These are phyloP conservation scores for Hermanozyma aechmeae DNA, from an alignment of 805 yeast species.

Conservation along the genomic window DNA sequence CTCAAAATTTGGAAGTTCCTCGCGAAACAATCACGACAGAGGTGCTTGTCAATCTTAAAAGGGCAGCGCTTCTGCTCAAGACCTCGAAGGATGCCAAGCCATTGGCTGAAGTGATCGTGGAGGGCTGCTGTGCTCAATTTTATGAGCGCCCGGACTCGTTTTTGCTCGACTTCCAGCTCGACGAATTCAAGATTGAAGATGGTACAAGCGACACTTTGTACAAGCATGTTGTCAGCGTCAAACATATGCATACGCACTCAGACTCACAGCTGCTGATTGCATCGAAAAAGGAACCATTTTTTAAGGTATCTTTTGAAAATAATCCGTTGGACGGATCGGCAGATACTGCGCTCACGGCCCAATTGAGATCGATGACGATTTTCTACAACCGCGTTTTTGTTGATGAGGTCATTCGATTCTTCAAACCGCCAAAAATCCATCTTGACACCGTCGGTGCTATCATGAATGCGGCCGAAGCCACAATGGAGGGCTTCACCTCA, in stretches of 20 bases:
- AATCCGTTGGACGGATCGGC: constrained; percentile 82
- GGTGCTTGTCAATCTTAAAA: constrained; percentile 55
- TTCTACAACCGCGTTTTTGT: constrained; percentile 81
- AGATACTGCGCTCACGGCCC: constrained; percentile 66
- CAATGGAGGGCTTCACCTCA: constrained; percentile 81
- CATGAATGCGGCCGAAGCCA: constrained; percentile 89
- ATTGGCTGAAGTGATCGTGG: constrained; percentile 73
- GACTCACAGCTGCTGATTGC: constrained; percentile 10
- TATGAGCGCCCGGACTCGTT: constrained; percentile 75
- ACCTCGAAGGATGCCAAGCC: constrained; percentile 32
- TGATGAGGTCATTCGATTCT: constrained; percentile 65
- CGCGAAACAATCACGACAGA: constrained; percentile 63
- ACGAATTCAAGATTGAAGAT: constrained; percentile 81
- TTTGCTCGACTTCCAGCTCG: constrained; percentile 59
- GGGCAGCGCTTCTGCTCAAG: constrained; percentile 65
- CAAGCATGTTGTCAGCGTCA: constrained; percentile 81
- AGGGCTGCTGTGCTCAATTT: constrained; percentile 68
- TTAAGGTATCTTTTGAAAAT: constrained; percentile 71
- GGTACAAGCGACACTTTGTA: constrained; percentile 73
- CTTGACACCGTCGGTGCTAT: constrained; percentile 84
- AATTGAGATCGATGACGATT: constrained; percentile 78
- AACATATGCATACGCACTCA: constrained; percentile 41
- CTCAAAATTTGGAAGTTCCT: constrained; percentile 57
- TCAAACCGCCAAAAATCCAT: constrained; percentile 80
- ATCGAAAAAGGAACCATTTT: constrained; percentile 50